phyloP scores from a whole-genome alignment of 2,329 filamentous ascomycete genomes.

The Trichoderma atrobrunneum region DNA sequence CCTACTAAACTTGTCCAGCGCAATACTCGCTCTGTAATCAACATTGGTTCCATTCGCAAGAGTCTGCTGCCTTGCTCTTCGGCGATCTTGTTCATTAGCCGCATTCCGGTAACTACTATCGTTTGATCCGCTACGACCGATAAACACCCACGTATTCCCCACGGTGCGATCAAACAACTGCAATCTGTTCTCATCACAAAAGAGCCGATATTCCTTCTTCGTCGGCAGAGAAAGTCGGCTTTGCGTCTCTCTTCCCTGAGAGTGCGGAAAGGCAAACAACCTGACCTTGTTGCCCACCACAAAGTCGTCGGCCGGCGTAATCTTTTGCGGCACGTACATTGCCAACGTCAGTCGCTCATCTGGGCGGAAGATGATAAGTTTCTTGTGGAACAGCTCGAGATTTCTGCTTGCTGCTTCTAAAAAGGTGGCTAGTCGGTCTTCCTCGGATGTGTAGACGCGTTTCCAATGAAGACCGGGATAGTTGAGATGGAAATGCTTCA shows the following conservation, averaged over 20 bases:
- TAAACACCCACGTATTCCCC: constrained; percentile 38
- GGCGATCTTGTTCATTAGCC: constrained; percentile 5
- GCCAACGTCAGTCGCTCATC: constrained; percentile 38
- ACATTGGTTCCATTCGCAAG: constrained; percentile 2
- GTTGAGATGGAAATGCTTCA: constrained; percentile 33
- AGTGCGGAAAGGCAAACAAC: constrained; percentile 38
- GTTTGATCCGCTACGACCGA: constrained; percentile 31
- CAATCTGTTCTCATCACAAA: constrained; percentile 35
- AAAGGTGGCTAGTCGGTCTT: constrained; percentile 37
- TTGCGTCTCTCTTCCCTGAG: constrained; percentile 33
- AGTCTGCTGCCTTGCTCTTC: constrained; percentile 4
- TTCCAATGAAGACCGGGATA: constrained; percentile 39
- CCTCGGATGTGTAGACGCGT: constrained; percentile 32
- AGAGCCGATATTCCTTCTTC: constrained; percentile 37
- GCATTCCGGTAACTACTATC: constrained; percentile 32
- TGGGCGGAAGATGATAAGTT: constrained; percentile 35
- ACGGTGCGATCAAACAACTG: constrained; percentile 38
- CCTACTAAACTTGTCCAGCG: constrained; percentile 38
- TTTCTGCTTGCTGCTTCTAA: constrained; percentile 30
- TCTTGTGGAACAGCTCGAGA: constrained; percentile 39
- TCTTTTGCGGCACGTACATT: constrained; percentile 39
- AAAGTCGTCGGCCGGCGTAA: constrained; percentile 33
- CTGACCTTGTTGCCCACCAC: constrained; percentile 35
- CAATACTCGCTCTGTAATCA: constrained; percentile 31
- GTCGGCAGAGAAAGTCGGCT: constrained; percentile 36